Conservation (phyloP, 345 rosid species). For the Gossypium ekmanianum region DNA sequence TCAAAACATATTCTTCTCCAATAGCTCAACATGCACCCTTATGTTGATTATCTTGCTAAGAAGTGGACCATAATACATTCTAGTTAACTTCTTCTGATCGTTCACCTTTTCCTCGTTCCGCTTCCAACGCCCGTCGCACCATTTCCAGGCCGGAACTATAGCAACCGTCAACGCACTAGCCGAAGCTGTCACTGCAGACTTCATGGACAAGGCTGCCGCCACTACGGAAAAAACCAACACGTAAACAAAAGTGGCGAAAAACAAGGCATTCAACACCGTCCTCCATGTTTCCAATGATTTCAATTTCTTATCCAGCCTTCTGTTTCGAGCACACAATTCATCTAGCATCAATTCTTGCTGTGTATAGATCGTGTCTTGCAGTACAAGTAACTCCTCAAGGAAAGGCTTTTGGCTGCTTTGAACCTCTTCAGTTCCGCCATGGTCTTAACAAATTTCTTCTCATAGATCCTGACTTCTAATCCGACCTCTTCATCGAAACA, state of each 20-base stretch:
- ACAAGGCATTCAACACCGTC: conserved; percentile 68
- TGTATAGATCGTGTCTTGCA: conserved; percentile 45
- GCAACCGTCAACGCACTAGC: conserved; percentile 73
- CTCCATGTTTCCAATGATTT: conserved; percentile 62
- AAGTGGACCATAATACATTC: too few species aligned
- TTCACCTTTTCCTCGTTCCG: conserved; percentile 52
- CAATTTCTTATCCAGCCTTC: conserved; percentile 63
- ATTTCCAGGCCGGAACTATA: conserved; percentile 66
- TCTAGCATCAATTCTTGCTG: conserved; percentile 54
- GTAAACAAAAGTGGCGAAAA: conserved; percentile 63
- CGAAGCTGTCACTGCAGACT: conserved; percentile 63
- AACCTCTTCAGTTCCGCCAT: conserved; percentile 60
- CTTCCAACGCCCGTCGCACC: conserved; percentile 69
- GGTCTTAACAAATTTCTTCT: conserved; percentile 50
- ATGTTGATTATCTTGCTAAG: too few species aligned
- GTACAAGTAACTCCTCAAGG: conserved; percentile 51
- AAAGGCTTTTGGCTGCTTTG: conserved; percentile 68
- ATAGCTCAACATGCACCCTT: too few species aligned
- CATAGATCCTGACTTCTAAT: conserved; percentile 29
- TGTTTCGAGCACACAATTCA: conserved; percentile 46
- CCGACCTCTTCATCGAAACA: conserved; percentile 52
- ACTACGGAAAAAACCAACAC: conserved; percentile 78
- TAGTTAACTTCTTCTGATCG: conserved; percentile 47
- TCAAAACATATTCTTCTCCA: too few species aligned
- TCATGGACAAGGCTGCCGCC: conserved; percentile 84